These are phyloP conservation scores for Hyaloscypha variabilis DNA, from an alignment of 495 filamentous ascomycete species.

Conservation along the genomic window DNA sequence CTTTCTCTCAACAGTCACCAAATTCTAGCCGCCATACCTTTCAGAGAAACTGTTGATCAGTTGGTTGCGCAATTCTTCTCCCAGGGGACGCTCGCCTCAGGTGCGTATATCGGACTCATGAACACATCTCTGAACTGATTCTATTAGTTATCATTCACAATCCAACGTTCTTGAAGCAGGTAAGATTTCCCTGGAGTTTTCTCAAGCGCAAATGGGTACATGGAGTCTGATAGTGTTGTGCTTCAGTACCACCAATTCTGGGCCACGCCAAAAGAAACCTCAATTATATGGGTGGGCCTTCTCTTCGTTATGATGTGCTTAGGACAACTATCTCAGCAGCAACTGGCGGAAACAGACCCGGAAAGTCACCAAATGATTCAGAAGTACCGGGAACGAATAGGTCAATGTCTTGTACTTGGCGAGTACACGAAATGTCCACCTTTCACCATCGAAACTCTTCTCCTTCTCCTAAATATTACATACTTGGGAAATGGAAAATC, in stretches of 20 bases:
- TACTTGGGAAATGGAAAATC: conserved; percentile 43
- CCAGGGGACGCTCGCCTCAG: conserved; percentile 31
- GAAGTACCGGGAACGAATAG: conserved; percentile 19
- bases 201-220: conserved; percentile 43
- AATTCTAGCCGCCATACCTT: conserved; percentile 43
- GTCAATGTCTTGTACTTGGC: conserved; percentile 44
- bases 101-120: too few relatives aligned
- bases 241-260: conserved; percentile 55
- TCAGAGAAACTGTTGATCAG: conserved; percentile 40
- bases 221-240: too few relatives aligned
- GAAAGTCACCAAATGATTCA: too few relatives aligned
- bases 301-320: conserved; percentile 43
- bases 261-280: conserved; percentile 37
- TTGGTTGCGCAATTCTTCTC: conserved; percentile 11
- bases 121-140: too few relatives aligned
- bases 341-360: too few relatives aligned
- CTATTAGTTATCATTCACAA: conserved; percentile 39
- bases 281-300: conserved; percentile 49
- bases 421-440: conserved; percentile 46
- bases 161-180: conserved; percentile 41
- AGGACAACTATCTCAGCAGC: too few relatives aligned
- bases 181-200: conserved; percentile 34
- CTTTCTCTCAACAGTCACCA: conserved; percentile 34
- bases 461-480: conserved; percentile 46
- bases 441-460: conserved; percentile 48